Conservation (phyloP, 202 grass and related monocot species). For the Schoenoplectus triqueter region DNA sequence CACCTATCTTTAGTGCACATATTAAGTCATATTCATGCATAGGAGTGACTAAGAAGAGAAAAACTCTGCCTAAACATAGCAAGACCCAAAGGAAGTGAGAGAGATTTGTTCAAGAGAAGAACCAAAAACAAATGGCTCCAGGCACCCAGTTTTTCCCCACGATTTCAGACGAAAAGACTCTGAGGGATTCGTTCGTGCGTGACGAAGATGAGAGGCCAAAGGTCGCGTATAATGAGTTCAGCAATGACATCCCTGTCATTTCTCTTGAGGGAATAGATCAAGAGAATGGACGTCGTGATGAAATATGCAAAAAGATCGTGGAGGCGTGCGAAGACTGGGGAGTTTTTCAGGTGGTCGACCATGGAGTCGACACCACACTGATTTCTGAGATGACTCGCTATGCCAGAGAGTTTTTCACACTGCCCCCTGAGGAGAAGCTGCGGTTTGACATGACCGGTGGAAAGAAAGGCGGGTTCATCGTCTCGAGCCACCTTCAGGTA, state of each 20-base stretch:
- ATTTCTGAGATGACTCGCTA: slow-evolving; percentile 56
- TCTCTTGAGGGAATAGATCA: slow-evolving; percentile 72
- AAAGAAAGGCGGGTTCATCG: slow-evolving; percentile 97
- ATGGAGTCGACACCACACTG: slow-evolving; percentile 63
- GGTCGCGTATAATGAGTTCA: slow-evolving; percentile 89
- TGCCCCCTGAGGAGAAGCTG: slow-evolving; percentile 79
- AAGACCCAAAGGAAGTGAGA: background rate
- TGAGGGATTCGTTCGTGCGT: slow-evolving; percentile 78
- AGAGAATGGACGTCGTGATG: slow-evolving; percentile 37
- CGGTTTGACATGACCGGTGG: slow-evolving; percentile 84
- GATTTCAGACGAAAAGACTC: slow-evolving; percentile 45
- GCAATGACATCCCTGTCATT: slow-evolving; percentile 73
- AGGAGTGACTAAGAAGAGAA: background rate
- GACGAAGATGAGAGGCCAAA: slow-evolving; percentile 91
- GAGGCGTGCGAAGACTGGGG: slow-evolving; percentile 85
- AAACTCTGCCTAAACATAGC: slow-evolving; percentile 15
- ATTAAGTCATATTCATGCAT: slow-evolving; percentile 2
- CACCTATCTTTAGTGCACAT: slow-evolving; percentile 6
- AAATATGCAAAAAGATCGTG: slow-evolving; percentile 68
- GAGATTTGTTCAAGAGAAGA: background rate
- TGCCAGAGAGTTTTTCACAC: slow-evolving; percentile 73
- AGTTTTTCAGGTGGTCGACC: slow-evolving; percentile 93
- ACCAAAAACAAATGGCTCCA: slow-evolving; percentile 47
- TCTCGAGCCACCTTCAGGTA: slow-evolving; percentile 96
- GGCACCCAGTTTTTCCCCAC: slow-evolving; percentile 65